Conservation (phyloP, 208 protist genomes). For the Wallacemonas sp. region DNA sequence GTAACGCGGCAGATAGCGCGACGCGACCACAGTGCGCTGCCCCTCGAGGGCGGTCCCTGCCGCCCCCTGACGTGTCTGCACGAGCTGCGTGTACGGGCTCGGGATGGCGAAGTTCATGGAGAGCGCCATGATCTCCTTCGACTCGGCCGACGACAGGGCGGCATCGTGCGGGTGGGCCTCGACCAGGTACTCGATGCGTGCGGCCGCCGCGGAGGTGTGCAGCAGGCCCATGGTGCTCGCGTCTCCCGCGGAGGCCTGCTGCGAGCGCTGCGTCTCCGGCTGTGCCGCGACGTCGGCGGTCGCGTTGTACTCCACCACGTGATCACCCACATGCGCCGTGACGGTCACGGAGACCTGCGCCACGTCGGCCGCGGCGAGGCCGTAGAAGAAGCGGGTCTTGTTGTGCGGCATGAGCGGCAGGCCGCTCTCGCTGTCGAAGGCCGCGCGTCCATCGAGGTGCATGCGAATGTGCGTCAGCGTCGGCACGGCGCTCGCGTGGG, state of each 20-base stretch:
- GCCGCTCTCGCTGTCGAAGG: slow-evolving; percentile 18
- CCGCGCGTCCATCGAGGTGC: slow-evolving; percentile 15
- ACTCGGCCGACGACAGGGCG: slow-evolving; percentile 26
- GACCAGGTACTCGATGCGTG: slow-evolving; percentile 39
- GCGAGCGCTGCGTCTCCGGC: slow-evolving; percentile 6
- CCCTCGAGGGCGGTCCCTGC: background rate
- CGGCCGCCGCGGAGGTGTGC: slow-evolving; percentile 46
- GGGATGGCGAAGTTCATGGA: slow-evolving; percentile 42
- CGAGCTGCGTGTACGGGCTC: slow-evolving; percentile 62
- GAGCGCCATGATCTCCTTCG: slow-evolving; percentile 46
- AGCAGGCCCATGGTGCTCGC: slow-evolving; percentile 27
- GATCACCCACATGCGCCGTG: slow-evolving; percentile 47
- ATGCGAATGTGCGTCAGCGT: slow-evolving; percentile 48
- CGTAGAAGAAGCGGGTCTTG: slow-evolving; percentile 43
- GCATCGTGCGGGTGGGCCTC: slow-evolving; percentile 19
- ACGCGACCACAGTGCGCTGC: background rate
- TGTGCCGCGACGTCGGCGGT: slow-evolving; percentile 16
- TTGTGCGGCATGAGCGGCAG: slow-evolving; percentile 41
- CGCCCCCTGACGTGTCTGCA: slow-evolving; percentile 16
- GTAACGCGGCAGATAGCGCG: slow-evolving; percentile 25
- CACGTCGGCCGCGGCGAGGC: slow-evolving; percentile 28
- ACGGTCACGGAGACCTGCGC: slow-evolving; percentile 36
- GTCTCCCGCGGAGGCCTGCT: background rate
- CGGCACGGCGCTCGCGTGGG: slow-evolving; percentile 48
- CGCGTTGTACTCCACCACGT: slow-evolving; percentile 61